Evolutionary conservation across 345 rosid species (phyloP).

Genomic region (Noccaea bulbosa): DNA sequence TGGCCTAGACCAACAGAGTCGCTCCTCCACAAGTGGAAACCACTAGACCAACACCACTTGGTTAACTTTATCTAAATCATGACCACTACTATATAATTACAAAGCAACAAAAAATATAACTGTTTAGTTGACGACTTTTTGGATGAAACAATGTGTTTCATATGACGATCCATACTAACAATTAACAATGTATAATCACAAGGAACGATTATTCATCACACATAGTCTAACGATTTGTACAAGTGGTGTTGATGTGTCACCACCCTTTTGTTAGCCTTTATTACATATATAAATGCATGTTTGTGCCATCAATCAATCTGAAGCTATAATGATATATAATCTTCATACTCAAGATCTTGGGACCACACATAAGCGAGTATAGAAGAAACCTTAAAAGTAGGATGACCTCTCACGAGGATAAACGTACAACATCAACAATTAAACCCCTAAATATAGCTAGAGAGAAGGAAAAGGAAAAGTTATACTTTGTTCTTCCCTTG

Average conservation of each 20-base stretch:
- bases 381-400: conserved; percentile 37
- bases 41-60: no score
- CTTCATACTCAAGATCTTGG: conserved; percentile 4
- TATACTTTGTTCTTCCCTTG: conserved; percentile 13
- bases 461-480: conserved; percentile 1
- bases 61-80: neutral
- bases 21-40: no score
- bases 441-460: conserved; percentile 29
- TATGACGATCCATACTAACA: neutral
- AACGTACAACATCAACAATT: conserved; percentile 3
- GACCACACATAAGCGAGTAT: conserved; percentile 23
- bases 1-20: no score
- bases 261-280: neutral
- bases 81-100: neutral
- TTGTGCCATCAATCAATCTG: neutral
- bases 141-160: neutral
- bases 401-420: conserved; percentile 29
- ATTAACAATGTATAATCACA: neutral
- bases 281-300: conserved; percentile 2
- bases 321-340: conserved; percentile 9
- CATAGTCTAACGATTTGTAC: no score
- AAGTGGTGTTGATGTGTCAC: no score
- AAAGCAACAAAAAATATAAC: neutral
- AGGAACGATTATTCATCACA: neutral
- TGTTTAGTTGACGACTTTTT: neutral